Percentiles rank a stretch among this genome's conserved stretches.
phyloP scores from a whole-genome alignment of 192 early-diverging fungal species.

The Entomortierella chlamydospora region DNA sequence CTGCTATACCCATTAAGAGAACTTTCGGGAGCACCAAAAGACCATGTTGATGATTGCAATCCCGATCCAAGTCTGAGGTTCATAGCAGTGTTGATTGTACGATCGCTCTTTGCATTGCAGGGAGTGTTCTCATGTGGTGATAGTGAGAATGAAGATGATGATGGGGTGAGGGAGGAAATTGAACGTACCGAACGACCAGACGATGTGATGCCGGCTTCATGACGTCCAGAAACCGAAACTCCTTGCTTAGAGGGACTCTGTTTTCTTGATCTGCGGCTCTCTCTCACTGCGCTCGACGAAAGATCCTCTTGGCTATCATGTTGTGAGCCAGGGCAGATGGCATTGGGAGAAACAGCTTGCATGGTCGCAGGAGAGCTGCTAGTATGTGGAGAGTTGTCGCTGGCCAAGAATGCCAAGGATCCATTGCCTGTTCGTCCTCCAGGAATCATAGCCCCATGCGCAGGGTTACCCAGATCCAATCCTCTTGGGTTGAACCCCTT shows the following conservation, averaged over 20 bases:
- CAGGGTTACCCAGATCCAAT: constrained; percentile 2
- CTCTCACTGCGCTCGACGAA: not conserved
- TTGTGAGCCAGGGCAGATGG: constrained; percentile 22
- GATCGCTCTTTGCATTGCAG: not conserved
- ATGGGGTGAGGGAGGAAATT: constrained; percentile 1
- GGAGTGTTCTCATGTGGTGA: not conserved
- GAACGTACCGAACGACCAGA: constrained; percentile 19
- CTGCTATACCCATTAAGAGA: constrained; percentile 9
- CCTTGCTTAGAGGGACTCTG: constrained; percentile 3
- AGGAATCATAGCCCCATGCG: not conserved
- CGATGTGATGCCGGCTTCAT: not conserved
- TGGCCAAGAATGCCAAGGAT: not conserved
- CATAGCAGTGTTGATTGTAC: not conserved
- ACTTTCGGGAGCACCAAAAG: constrained; percentile 23
- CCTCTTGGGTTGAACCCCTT: constrained; percentile 47
- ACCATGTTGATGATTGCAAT: not conserved
- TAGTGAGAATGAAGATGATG: constrained; percentile 12
- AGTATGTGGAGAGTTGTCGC: not conserved
- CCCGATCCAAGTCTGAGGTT: constrained; percentile 4
- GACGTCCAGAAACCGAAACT: not conserved
- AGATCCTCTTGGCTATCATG: not conserved
- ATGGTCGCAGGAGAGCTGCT: constrained; percentile 17
- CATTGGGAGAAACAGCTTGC: constrained; percentile 35
- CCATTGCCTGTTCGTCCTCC: not conserved
- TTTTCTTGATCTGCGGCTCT: not conserved